Evolutionary conservation across 1,139 yeast species (phyloP).

Genomic region (Nematodospora anomalae): DNA sequence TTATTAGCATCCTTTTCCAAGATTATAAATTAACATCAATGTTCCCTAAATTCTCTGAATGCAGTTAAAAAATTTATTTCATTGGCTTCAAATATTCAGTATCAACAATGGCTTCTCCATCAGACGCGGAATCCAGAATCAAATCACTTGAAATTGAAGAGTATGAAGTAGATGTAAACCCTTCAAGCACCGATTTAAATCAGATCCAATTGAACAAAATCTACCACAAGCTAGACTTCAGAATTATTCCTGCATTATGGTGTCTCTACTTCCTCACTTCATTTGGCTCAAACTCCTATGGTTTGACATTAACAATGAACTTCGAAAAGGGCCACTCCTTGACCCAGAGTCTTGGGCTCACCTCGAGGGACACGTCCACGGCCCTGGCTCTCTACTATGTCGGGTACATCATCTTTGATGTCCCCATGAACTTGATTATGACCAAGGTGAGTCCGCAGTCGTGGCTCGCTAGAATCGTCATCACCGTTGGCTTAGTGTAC

Average conservation of each 20-base stretch:
- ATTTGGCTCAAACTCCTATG: slow-evolving; percentile 76
- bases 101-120: not conserved
- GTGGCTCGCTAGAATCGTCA: slow-evolving; percentile 79
- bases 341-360: slow-evolving; percentile 49
- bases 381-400: slow-evolving; percentile 84
- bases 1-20: no score
- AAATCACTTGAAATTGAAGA: slow-evolving; percentile 12
- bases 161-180: slow-evolving; percentile 8
- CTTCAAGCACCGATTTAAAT: slow-evolving; percentile 6
- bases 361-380: slow-evolving; percentile 60
- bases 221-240: slow-evolving; percentile 63
- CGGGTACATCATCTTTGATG: slow-evolving; percentile 79
- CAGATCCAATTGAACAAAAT: slow-evolving; percentile 51
- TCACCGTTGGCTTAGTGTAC: slow-evolving; percentile 75
- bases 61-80: no score
- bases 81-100: no score
- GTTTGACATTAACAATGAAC: slow-evolving; percentile 83
- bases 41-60: no score
- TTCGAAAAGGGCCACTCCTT: slow-evolving; percentile 61
- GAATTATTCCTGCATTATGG: slow-evolving; percentile 87
- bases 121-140: slow-evolving; percentile 8
- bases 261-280: slow-evolving; percentile 74
- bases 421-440: slow-evolving; percentile 86
- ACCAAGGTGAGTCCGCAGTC: slow-evolving; percentile 82
- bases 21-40: no score